Evolutionary conservation across 2,329 filamentous ascomycete genomes (phyloP).

Genomic region (Fusarium floridanum): DNA sequence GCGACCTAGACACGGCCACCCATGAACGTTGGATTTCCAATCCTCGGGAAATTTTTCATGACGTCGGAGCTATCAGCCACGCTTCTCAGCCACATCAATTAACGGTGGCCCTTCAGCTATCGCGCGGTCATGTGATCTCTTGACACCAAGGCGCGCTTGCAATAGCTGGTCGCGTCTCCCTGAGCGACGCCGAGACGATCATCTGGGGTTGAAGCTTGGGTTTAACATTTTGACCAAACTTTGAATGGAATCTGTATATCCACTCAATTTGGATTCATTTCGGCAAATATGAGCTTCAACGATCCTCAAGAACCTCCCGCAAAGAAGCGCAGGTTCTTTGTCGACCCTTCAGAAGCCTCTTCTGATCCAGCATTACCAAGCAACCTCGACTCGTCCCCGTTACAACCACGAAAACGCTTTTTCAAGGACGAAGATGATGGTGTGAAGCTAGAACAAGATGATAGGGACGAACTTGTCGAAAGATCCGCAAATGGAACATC

Average conservation of each 20-base stretch:
- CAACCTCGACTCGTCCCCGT: constrained; percentile 40
- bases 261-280: constrained; percentile 22
- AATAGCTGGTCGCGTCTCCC: constrained; percentile 55
- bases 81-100: constrained; percentile 28
- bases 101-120: constrained; percentile 15
- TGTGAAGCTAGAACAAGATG: constrained; percentile 37
- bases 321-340: constrained; percentile 59
- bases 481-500: constrained; percentile 26
- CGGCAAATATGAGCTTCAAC: constrained; percentile 54
- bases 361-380: constrained; percentile 43
- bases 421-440: constrained; percentile 45
- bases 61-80: constrained; percentile 42
- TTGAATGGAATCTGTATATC: not conserved
- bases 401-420: constrained; percentile 42
- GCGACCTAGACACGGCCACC: constrained; percentile 39
- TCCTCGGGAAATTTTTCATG: constrained; percentile 45
- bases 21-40: constrained; percentile 44
- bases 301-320: constrained; percentile 58
- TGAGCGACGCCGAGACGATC: constrained; percentile 9
- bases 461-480: constrained; percentile 24
- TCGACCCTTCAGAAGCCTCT: constrained; percentile 49
- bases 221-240: not conserved
- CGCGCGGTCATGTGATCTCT: constrained; percentile 57
- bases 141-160: constrained; percentile 53
- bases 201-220: constrained; percentile 3